Evolutionary conservation across 2,329 filamentous ascomycete genomes (phyloP), one percentile per base, ranked within the genome.

Genomic region (Amylocarpus encephaloides): DNA sequence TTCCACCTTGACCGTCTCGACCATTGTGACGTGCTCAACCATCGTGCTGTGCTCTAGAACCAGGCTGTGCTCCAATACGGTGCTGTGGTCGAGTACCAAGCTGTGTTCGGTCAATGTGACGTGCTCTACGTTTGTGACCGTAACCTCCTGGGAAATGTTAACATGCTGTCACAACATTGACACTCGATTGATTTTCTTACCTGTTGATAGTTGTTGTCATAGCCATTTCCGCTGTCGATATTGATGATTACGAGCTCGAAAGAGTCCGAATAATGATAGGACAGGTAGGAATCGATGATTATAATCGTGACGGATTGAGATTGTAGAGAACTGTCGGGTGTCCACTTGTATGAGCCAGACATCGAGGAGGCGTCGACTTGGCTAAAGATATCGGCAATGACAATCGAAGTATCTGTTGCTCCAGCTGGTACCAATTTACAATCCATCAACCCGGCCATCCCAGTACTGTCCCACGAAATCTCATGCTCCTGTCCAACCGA

Each of bases 381-480:
- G 43, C 73, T 72, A 1, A 71, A 71, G 2, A 73, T 68, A 59
- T 77, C 73, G 51, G 73, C 67, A 43, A 77, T 75, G 59, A 71
- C 64, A 48, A 76, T 47, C 22, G 55, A 46, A 9, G 49, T 55
- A 18, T 59, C 55, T 13, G 32, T 51, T 11, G 55, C 53, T n/a
- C 53, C 52, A 9, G 53, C 43, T 10, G 56, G 56, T 4, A 51
- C 46, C 11, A 56, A 41, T 13, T 54, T 46, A 19, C 51, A 49
- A 35, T 59, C 50, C 18, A 55, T 26, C 6, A 36, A 33, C n/a
- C 45, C 50, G 18, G 34, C 44, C 32, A 54, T 38, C 16, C 46
- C 49, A 30, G 41, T 47, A 3, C 49, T 53, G 39, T 59, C 55
- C 57, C 57, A 59, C 11, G 19, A 26, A 18, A 59, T 53, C 11